phyloP scores from a whole-genome alignment of 2,329 filamentous ascomycete genomes.

The Penicillium sp. region DNA sequence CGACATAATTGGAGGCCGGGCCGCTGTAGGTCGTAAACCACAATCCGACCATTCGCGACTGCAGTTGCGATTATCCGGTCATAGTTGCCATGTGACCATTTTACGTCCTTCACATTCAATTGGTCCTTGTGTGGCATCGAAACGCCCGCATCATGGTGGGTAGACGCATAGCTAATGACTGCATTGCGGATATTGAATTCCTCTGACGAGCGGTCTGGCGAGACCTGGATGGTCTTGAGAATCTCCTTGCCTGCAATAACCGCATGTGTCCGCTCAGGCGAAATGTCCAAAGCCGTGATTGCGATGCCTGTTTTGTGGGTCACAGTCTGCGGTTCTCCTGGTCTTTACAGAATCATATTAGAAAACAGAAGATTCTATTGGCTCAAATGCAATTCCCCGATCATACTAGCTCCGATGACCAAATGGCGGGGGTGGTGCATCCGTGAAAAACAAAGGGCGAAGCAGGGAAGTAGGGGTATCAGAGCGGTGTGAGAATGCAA shows the following conservation, averaged over 20 bases:
- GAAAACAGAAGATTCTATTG: conserved; percentile 22
- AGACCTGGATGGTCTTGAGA: conserved; percentile 55
- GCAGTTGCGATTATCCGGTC: conserved; percentile 55
- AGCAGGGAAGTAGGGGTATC: conserved; percentile 6
- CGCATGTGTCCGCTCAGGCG: conserved; percentile 54
- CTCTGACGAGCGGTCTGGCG: conserved; percentile 50
- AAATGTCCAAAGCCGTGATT: conserved; percentile 56
- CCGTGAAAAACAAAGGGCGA: not conserved
- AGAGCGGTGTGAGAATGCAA: conserved; percentile 16
- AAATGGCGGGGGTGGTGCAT: conserved; percentile 6
- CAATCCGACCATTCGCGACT: conserved; percentile 56
- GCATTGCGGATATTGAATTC: conserved; percentile 56
- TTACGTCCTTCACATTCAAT: conserved; percentile 57
- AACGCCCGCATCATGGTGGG: conserved; percentile 41
- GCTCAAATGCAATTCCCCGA: conserved; percentile 4
- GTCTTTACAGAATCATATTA: conserved; percentile 10
- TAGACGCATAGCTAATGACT: conserved; percentile 50
- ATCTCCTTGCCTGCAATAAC: conserved; percentile 58
- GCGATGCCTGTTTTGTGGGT: conserved; percentile 57
- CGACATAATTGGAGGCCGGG: conserved; percentile 53
- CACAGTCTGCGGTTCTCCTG: conserved; percentile 47
- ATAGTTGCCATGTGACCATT: conserved; percentile 57
- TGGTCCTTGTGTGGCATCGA: conserved; percentile 49
- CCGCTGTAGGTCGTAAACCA: conserved; percentile 56
- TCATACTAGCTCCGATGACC: conserved; percentile 6